Base-by-base conservation (phyloP, 106 monocot genomes). In the Platanthera zijinensis region DNA sequence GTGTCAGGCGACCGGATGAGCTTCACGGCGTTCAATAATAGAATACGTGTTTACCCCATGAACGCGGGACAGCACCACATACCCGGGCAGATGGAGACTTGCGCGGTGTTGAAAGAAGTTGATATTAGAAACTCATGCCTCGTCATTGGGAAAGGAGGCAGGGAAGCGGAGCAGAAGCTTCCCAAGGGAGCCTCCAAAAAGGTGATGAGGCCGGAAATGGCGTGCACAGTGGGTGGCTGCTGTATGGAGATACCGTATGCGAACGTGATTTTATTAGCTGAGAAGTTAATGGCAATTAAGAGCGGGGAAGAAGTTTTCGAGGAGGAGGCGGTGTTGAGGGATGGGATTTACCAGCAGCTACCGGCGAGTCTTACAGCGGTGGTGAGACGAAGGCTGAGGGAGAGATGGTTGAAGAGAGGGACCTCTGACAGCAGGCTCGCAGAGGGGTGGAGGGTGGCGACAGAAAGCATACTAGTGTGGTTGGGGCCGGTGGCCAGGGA, bases 291-390 rank as follows among this genome's bases (percentile, higher is more conserved):
- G 30, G 1, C 10, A 51, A 51, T 72, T 28, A 57, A 48, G 48
- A 48, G 51, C 48, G 71, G 62, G 46, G 80, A 63, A 63, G 84
- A 70, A 4, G 84, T 50, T 28, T 76, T 51, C 48, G 14, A 52
- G 50, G 74, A 51, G 57, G 81, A 67, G 51, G 78, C 46, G 9
- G 84, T 72, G 50, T 57, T 74, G 30, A 84, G 87, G 50, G 84
- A 82, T 56, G 87, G 82, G 69, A 15, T 85, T 63, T 88, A 88
- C 39, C 69, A 74, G 67, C 79, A 82, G 84, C 71, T 88, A 46
- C 87, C 87, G 52, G 69, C 76, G 17, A 72, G 74, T 46, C 57
- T 88, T 52, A 53, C 79, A 19, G 72, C 57, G 54, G 73, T 80
- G 22, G 79, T 88, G 77, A 67, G 79, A 57, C 57, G 77, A 14